Evolutionary conservation across 495 filamentous ascomycete species (phyloP), one percentile per base, ranked within the genome.

Genomic region (Podospora australis): DNA sequence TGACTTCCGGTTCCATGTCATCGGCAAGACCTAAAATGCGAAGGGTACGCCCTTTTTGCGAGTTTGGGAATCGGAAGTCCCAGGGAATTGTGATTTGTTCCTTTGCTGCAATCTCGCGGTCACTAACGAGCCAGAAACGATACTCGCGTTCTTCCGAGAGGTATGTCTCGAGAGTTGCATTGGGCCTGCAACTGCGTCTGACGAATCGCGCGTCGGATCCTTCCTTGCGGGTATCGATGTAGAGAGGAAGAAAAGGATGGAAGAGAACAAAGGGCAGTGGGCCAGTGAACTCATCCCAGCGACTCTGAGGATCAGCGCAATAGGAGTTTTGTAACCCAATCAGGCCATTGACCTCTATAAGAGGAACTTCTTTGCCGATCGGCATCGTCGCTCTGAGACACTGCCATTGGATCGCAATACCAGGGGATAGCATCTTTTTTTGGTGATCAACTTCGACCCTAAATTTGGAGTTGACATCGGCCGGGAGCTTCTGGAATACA

Each of bases 191-290:
- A 57, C 92, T 96, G 40, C 91, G 78, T 28, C 92, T 79, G 16
- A 89, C 78, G 60, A 89, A 96, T 23, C 92, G 84, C 39, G 90
- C 80, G 13, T 79, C 70, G 13, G 86, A 94, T 11, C 91, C 92
- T 70, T 90, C 87, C 49, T 74, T 75, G 23, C 92, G 79, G 4
- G 87, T 87, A 64, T 98, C 92, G 52, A 98, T 90, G 68, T 89
- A 95, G 11, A 98, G 76, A 0, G 91, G 87, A 14, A 91, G 78
- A 39, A 78, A 74, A 5, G 84, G 83, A 57, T 88, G 87, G 65
- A 92, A 91, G 57, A 90, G 84, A 24, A 95, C 86, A 52, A 89
- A 90, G 5, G 86, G 87, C 28, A 89, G 81, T 4, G 92, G 90
- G 59, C 88, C 86, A 25, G 78, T 79, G 22, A 91, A 68, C 16